Base-by-base conservation (phyloP, 495 filamentous ascomycete genomes). In the Podospora fimiseda region DNA sequence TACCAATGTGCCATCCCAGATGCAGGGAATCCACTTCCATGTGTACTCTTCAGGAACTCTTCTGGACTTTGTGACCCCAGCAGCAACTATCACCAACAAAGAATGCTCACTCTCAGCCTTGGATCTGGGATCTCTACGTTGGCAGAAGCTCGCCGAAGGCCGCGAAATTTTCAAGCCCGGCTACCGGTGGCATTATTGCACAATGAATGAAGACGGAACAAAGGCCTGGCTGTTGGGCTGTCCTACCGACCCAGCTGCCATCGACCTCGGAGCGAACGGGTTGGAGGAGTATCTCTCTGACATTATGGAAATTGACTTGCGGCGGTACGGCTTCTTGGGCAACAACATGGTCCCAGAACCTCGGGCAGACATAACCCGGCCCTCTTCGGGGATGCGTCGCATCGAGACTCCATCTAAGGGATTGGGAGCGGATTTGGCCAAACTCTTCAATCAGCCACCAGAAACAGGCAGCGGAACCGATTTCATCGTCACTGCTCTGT, bases 151-250 rank as follows among this genome's bases (percentile, higher is more conserved):
- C 6, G 91, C 90, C 9, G 91, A 96, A 56, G 94, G 93, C 8
- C 85, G 85, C 22, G 94, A 97, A 63, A 86, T 97, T 20, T 96
- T 96, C 70, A 78, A 86, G 48, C 76, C 82, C 1, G 85, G 85
- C 9, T 97, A 90, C 65, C 82, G 90, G 45, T 97, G 94, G 94
- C 92, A 96, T 67, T 98, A 98, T 64, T 96, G 93, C 64, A 90
- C 89, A 0, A 84, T 95, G 67, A 90, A 96, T 64, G 82, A 93
- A 56, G 85, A 90, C 50, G 90, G 89, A 1, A 96, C 93, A 2
- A 95, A 94, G 59, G 92, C 90, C 9, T 98, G 95, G 89, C 73
- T 98, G 7, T 77, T 98, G n/a, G 93, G 93, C 18, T 95, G 90
- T 63, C 84, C 84, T 8, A 87, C 84, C 3, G 89, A 96, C 37